Evolutionary conservation across 2,329 filamentous ascomycete genomes (phyloP), one percentile per base, ranked within the genome.

Genomic region (Gliomastix tumulicola): DNA sequence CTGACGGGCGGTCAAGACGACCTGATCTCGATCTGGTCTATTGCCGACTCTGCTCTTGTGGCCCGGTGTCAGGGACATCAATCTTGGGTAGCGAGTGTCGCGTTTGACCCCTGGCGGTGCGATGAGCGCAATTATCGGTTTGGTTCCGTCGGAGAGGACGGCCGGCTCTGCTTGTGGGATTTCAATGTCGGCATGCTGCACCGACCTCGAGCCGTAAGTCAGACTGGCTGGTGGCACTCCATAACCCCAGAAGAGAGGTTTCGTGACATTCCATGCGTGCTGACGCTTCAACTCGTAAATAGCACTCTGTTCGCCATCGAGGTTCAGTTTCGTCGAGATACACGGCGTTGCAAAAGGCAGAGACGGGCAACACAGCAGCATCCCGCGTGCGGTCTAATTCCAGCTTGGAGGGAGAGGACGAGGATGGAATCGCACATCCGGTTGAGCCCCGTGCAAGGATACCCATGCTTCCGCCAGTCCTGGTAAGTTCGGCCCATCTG

Each of bases 151-250:
- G 92, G 90, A 12, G 90, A 97, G 55, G 92, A 98, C 56, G 87
- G 89, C 49, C 75, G 88, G 39, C 67, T 98, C 15, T 77, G 95
- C 41, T 68, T 98, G 11, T 98, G 92, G 92, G 92, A 98, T 65
- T 98, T 98, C 57, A 95, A 83, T 46, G 88, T 95, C 30, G 88
- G 88, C 49, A 97, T 97, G 90, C 71, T 98, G 49, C 86, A 94
- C 59, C 76, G 89, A 41, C 90, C 92, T 16, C 90, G 90, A 63
- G 82, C 78, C 47, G 84, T 88, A 66, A 53, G 84, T 74, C 48
- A 53, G 40, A 20, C 16, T 9, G 18, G 18, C 10, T 23, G n/a
- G 20, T 16, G 37, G 16, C 32, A 25, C 30, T 38, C 36, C 12
- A 27, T 33, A 10, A n/a, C 34, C 21, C 19, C 35, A 37, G 5